Conservation (phyloP, 148 eudicot species). For the Rhododendron kiyosumense region DNA sequence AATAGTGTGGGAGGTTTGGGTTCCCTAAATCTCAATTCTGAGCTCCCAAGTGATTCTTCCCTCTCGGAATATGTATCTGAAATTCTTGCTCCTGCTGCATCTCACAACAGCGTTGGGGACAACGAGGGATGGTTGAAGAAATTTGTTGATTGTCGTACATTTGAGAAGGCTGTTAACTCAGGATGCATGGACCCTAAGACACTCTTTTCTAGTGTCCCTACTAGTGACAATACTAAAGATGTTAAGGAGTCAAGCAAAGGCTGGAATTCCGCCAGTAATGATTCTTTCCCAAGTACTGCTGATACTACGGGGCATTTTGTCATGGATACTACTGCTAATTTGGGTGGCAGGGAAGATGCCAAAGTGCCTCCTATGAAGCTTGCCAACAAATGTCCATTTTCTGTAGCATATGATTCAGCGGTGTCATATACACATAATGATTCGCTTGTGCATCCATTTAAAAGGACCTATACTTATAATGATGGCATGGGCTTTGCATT, state of each 20-base stretch:
- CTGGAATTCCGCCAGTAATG: slow-evolving; percentile 2
- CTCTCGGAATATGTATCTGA: neutral
- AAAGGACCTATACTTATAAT: slow-evolving; percentile 16
- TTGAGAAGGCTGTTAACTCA: neutral
- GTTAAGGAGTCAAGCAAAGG: neutral
- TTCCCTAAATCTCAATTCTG: slow-evolving; percentile 3
- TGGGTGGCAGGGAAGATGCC: neutral
- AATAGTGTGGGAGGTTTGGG: neutral
- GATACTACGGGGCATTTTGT: neutral
- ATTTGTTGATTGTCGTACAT: neutral
- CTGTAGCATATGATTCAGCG: slow-evolving; percentile 15
- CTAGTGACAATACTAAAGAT: neutral
- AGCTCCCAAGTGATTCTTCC: neutral
- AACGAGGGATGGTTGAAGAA: neutral
- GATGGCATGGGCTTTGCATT: slow-evolving; percentile 31
- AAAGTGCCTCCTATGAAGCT: slow-evolving; percentile 1
- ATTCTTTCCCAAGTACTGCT: neutral
- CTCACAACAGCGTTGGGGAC: neutral
- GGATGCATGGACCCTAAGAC: neutral
- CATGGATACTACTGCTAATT: neutral
- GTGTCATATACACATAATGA: slow-evolving; percentile 4
- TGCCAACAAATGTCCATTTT: slow-evolving; percentile 30
- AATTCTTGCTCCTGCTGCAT: neutral
- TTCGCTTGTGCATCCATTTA: slow-evolving; percentile 13
- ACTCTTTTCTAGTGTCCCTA: neutral